A percentile compares a stretch with the other conserved stretches of the same genome.
These are phyloP conservation scores for Lasiosphaeriaceae sp. DNA, from an alignment of 495 filamentous ascomycete species.

Conservation along the genomic window DNA sequence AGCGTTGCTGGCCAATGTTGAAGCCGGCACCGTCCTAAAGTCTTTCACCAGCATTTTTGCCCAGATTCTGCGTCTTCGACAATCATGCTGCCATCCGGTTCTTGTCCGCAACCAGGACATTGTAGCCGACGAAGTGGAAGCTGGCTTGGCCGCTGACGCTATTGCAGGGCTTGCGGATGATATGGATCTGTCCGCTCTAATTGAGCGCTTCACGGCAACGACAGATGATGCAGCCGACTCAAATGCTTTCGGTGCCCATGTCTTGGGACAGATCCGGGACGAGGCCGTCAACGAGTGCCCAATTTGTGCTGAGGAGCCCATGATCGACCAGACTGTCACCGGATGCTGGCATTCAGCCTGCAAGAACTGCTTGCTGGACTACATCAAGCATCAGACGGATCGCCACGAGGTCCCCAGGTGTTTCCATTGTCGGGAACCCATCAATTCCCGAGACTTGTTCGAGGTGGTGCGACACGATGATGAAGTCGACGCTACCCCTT, in stretches of 20 bases:
- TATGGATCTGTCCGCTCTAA: slow-evolving; percentile 87
- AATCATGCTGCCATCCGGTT: slow-evolving; percentile 90
- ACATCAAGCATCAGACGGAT: slow-evolving; percentile 78
- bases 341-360: slow-evolving; percentile 97
- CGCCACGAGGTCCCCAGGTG: slow-evolving; percentile 72
- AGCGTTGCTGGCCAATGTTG: slow-evolving; percentile 78
- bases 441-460: slow-evolving; percentile 83
- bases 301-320: slow-evolving; percentile 90
- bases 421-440: slow-evolving; percentile 80
- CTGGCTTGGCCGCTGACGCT: slow-evolving; percentile 72
- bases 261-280: slow-evolving; percentile 83
- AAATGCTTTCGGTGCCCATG: slow-evolving; percentile 78
- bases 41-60: slow-evolving; percentile 95
- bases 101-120: slow-evolving; percentile 81
- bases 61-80: slow-evolving; percentile 88
- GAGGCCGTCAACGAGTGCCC: slow-evolving; percentile 88
- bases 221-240: slow-evolving; percentile 61
- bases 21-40: slow-evolving; percentile 88
- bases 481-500: slow-evolving; percentile 33
- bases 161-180: slow-evolving; percentile 83
- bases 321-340: slow-evolving; percentile 89
- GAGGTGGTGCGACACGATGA: slow-evolving; percentile 67
- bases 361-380: slow-evolving; percentile 82
- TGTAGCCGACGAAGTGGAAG: slow-evolving; percentile 84
- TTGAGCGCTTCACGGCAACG: slow-evolving; percentile 72